Conservation (phyloP, 176 grass and related monocot species). For the Cenchrus fungigraminus region DNA sequence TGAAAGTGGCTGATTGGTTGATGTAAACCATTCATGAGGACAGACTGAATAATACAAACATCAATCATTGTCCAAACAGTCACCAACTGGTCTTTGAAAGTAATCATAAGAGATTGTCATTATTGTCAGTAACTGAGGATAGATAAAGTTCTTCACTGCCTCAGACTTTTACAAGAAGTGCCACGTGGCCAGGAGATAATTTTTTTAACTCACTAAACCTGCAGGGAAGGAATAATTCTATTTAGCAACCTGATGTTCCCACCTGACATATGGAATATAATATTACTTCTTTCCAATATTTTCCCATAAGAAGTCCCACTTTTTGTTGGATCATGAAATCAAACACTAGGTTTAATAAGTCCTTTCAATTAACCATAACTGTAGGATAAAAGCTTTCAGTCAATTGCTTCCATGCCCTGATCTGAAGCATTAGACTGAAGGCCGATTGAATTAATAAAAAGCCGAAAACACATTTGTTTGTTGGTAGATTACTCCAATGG, state of each 20-base stretch:
- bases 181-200: not conserved
- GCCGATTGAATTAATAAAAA: not conserved
- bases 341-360: slow-evolving; percentile 8
- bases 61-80: slow-evolving; percentile 16
- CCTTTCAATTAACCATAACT: not conserved
- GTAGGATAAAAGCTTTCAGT: too few species aligned
- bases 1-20: not conserved
- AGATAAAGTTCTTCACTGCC: not conserved
- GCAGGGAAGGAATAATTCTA: not conserved
- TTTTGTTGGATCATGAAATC: not conserved
- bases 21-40: not conserved
- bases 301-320: not conserved
- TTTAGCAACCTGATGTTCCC: not conserved
- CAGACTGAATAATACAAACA: slow-evolving; percentile 22
- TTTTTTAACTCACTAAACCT: not conserved
- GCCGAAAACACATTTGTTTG: not conserved
- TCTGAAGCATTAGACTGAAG: slow-evolving; percentile 15
- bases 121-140: not conserved
- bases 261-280: too few species aligned
- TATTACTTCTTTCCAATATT: not conserved
- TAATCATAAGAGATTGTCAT: slow-evolving; percentile 8
- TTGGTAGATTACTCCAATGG: not conserved
- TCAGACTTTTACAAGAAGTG: not conserved
- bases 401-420: not conserved
- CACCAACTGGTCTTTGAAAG: slow-evolving; percentile 6